Evolutionary conservation across 2,329 filamentous ascomycete species (phyloP).

Genomic region (Rutstroemia sp.): DNA sequence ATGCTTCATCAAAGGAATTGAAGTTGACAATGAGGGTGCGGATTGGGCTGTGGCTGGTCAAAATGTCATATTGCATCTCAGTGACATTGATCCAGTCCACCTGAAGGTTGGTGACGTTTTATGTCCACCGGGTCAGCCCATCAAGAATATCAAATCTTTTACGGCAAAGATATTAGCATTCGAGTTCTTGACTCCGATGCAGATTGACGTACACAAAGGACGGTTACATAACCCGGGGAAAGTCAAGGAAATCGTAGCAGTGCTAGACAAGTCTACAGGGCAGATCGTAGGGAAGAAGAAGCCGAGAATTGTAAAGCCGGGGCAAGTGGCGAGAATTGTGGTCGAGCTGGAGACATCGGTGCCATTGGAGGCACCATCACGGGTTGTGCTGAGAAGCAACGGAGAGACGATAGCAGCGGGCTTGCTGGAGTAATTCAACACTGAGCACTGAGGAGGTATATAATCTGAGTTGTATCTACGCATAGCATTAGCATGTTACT

Average conservation of each 20-base stretch:
- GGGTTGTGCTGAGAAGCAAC: conserved; percentile 72
- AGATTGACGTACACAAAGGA: conserved; percentile 81
- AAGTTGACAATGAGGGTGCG: conserved; percentile 62
- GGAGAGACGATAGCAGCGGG: conserved; percentile 86
- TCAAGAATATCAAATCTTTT: conserved; percentile 65
- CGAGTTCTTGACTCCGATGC: conserved; percentile 81
- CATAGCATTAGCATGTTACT: too few species aligned
- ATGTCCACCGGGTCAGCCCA: conserved; percentile 61
- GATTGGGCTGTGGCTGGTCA: conserved; percentile 94
- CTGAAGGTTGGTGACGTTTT: conserved; percentile 79
- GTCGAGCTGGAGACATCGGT: conserved; percentile 68
- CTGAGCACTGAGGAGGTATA: neutral
- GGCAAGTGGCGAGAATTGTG: conserved; percentile 65
- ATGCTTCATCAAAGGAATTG: conserved; percentile 73
- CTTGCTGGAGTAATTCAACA: conserved; percentile 51
- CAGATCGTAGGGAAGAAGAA: conserved; percentile 67
- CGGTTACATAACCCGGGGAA: conserved; percentile 71
- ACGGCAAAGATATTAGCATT: conserved; percentile 83
- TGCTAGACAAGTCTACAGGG: conserved; percentile 73
- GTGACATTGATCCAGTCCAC: conserved; percentile 77
- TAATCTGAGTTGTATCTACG: neutral
- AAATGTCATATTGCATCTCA: conserved; percentile 75
- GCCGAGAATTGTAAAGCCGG: conserved; percentile 76
- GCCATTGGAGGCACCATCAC: conserved; percentile 71
- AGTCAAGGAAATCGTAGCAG: conserved; percentile 63